Conservation (phyloP, 768 basidiomycete species). For the Lentinula sp. region DNA sequence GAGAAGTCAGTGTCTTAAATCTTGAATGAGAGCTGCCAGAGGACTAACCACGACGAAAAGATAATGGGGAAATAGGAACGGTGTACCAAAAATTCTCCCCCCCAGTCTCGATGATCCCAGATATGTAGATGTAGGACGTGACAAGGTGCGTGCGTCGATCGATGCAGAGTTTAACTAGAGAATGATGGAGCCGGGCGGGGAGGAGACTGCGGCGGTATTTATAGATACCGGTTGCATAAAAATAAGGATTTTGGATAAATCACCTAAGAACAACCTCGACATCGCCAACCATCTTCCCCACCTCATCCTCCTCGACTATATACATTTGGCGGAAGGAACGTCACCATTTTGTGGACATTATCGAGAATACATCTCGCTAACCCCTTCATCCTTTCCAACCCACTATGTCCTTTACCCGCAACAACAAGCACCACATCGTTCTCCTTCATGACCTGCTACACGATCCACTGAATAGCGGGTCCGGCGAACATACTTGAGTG, state of each 20-base stretch:
- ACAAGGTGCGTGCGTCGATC: conserved; percentile 67
- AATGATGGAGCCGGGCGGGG: conserved; percentile 68
- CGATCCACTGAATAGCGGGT: conserved; percentile 76
- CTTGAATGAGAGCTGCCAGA: not conserved
- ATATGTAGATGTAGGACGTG: conserved; percentile 72
- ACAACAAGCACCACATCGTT: conserved; percentile 55
- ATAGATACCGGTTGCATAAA: not conserved
- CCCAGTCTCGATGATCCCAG: too few relatives aligned
- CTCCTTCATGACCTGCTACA: conserved; percentile 27
- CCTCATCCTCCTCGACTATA: conserved; percentile 36
- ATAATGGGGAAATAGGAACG: not conserved
- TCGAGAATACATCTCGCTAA: too few relatives aligned
- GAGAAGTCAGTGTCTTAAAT: not conserved
- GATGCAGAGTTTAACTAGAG: conserved; percentile 72
- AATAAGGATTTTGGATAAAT: too few relatives aligned
- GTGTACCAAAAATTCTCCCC: too few relatives aligned
- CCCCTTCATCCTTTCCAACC: not conserved
- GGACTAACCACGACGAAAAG: conserved; percentile 1
- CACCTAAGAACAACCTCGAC: conserved; percentile 86
- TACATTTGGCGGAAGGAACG: conserved; percentile 55
- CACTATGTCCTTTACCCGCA: not conserved
- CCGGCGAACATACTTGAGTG: conserved; percentile 96
- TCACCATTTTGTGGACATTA: conserved; percentile 31
- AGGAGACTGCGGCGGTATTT: conserved; percentile 48
- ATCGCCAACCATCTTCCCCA: conserved; percentile 46